phyloP scores from a whole-genome alignment of 2,329 filamentous ascomycete genomes.

The Arthrocladium fulminans region DNA sequence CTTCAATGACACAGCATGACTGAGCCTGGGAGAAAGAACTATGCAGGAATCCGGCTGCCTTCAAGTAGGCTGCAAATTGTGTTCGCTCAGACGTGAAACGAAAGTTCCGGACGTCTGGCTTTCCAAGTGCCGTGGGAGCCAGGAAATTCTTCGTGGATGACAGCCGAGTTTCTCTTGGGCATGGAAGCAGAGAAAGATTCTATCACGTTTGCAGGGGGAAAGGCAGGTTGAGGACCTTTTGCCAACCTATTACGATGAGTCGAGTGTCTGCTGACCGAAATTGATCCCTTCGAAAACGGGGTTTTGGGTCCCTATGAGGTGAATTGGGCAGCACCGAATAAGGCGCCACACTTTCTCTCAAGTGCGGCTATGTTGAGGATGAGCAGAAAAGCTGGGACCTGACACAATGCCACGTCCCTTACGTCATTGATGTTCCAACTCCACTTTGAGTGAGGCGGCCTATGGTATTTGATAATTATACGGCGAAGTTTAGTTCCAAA shows the following conservation, averaged over 20 bases:
- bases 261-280: neutral
- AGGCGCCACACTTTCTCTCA: neutral
- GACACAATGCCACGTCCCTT: constrained; percentile 2
- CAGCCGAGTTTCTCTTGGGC: neutral
- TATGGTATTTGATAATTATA: neutral
- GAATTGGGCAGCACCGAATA: constrained; percentile 6
- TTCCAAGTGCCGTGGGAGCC: too few relatives aligned
- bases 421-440: neutral
- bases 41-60: constrained; percentile 3
- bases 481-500: too few relatives aligned
- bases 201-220: neutral
- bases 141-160: neutral
- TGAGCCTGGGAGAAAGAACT: neutral
- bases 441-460: neutral
- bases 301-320: too few relatives aligned
- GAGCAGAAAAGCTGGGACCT: too few relatives aligned
- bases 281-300: neutral
- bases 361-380: neutral
- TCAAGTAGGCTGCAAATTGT: neutral
- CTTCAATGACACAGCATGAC: neutral
- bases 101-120: neutral
- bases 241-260: neutral
- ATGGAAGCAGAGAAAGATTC: neutral
- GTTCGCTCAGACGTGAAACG: neutral
- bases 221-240: neutral